Conservation (phyloP, 805 yeast genomes). For the Lipomyces orientalis region DNA sequence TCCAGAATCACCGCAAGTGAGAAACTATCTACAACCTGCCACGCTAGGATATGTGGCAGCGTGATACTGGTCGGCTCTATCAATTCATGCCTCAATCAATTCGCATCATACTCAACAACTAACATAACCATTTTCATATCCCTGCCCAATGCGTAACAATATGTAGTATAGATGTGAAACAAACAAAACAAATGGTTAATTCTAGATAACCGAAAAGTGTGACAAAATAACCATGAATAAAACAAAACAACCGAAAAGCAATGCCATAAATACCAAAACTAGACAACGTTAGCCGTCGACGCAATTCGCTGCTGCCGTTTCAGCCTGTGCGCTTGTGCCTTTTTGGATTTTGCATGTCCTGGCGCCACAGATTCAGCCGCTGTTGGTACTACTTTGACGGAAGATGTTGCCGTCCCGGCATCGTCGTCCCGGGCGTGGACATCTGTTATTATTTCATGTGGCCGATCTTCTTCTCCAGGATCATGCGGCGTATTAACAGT, state of each 20-base stretch:
- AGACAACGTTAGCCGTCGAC: neutral
- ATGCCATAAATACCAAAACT: neutral
- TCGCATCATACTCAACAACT: neutral
- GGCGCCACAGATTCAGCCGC: constrained; percentile 5
- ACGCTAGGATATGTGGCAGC: neutral
- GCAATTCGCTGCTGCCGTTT: constrained; percentile 12
- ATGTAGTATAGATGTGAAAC: neutral
- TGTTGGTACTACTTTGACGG: neutral
- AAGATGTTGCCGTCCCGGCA: neutral
- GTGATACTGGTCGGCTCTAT: neutral
- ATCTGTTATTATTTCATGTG: constrained; percentile 5
- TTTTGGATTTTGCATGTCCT: constrained; percentile 12
- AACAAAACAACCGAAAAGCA: constrained; percentile 5
- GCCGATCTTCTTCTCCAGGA: neutral
- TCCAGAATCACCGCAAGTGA: neutral
- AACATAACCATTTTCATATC: neutral
- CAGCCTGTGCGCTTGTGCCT: constrained; percentile 14
- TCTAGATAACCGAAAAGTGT: neutral
- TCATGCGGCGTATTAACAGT: neutral
- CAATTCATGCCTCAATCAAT: neutral
- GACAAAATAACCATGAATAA: neutral
- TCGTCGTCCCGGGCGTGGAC: constrained; percentile 5
- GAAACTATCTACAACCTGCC: neutral
- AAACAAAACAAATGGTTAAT: neutral
- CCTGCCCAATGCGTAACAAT: neutral